Percentiles rank a stretch among this genome's conserved stretches.
Conservation (phyloP, 2,329 filamentous ascomycete genomes). For the Rutstroemia sydowiana region DNA sequence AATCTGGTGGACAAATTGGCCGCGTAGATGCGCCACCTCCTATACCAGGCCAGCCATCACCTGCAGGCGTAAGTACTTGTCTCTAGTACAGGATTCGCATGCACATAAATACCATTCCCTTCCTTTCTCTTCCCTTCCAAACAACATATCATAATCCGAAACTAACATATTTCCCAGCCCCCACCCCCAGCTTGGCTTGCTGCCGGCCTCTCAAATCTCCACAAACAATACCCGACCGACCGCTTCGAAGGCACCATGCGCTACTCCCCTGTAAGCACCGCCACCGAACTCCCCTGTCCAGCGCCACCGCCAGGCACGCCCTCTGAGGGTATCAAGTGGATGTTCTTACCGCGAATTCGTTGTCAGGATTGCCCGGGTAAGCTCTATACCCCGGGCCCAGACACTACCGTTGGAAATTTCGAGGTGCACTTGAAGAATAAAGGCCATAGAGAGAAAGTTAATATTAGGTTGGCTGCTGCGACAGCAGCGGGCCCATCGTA, state of each 20-base stretch:
- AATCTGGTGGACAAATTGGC: conserved; percentile 51
- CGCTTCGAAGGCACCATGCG: conserved; percentile 88
- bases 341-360: conserved; percentile 81
- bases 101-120: neutral
- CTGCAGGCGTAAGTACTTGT: conserved; percentile 50
- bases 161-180: conserved; percentile 38
- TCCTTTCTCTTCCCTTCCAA: neutral
- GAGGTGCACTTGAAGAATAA: conserved; percentile 87
- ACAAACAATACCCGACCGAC: conserved; percentile 66
- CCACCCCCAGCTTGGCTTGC: conserved; percentile 78
- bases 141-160: conserved; percentile 8
- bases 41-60: conserved; percentile 46
- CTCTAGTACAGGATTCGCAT: neutral
- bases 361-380: conserved; percentile 92
- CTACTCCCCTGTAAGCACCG: conserved; percentile 70
- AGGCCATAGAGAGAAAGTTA: conserved; percentile 66
- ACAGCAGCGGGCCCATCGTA: neutral
- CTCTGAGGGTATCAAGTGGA: conserved; percentile 60
- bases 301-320: conserved; percentile 40
- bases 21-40: conserved; percentile 60
- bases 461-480: conserved; percentile 26
- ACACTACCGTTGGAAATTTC: conserved; percentile 80
- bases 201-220: conserved; percentile 64
- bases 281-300: conserved; percentile 58
- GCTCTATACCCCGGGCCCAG: conserved; percentile 84